Percentiles rank a stretch among this genome's conserved stretches.
Conservation (phyloP, 805 yeast genomes). For the Saturnispora sanitii region DNA sequence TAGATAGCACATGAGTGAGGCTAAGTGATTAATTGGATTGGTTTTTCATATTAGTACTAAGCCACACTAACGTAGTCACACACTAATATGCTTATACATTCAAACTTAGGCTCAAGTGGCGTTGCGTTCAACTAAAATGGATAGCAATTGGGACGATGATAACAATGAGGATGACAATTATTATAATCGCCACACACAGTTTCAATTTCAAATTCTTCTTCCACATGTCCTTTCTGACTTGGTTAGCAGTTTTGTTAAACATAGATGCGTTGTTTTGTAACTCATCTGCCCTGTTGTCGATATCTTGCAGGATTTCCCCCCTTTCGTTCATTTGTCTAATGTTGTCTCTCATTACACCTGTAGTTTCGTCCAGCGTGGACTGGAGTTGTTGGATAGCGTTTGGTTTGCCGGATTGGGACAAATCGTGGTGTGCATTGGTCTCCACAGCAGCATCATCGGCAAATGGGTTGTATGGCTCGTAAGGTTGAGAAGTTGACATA, state of each 20-base stretch:
- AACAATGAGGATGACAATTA: slow-evolving; percentile 74
- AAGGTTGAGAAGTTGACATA: slow-evolving; percentile 27
- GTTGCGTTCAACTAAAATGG: slow-evolving; percentile 44
- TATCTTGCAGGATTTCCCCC: slow-evolving; percentile 86
- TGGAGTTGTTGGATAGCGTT: slow-evolving; percentile 23
- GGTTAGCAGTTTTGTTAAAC: slow-evolving; percentile 92
- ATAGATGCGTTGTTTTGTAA: slow-evolving; percentile 89
- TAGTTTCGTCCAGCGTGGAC: slow-evolving; percentile 54
- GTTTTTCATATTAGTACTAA: too few relatives aligned
- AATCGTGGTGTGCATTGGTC: slow-evolving; percentile 1
- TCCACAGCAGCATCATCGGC: slow-evolving; percentile 24
- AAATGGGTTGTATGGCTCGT: slow-evolving; percentile 29
- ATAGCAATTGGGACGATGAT: slow-evolving; percentile 89
- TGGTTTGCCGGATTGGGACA: slow-evolving; percentile 15
- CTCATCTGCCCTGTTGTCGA: slow-evolving; percentile 89
- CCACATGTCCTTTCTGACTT: slow-evolving; percentile 98
- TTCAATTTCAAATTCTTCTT: slow-evolving; percentile 97
- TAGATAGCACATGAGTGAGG: too few relatives aligned
- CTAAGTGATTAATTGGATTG: too few relatives aligned
- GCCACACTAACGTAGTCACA: too few relatives aligned
- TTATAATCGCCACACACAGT: slow-evolving; percentile 71
- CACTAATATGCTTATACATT: too few relatives aligned
- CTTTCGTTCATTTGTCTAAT: slow-evolving; percentile 91
- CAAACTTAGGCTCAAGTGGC: neutral
- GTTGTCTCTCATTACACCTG: slow-evolving; percentile 95